A percentile compares a stretch with the other conserved stretches of the same genome.
Evolutionary conservation across 208 protist genomes (phyloP).

Genomic region (Leishmania martiniquensis): DNA sequence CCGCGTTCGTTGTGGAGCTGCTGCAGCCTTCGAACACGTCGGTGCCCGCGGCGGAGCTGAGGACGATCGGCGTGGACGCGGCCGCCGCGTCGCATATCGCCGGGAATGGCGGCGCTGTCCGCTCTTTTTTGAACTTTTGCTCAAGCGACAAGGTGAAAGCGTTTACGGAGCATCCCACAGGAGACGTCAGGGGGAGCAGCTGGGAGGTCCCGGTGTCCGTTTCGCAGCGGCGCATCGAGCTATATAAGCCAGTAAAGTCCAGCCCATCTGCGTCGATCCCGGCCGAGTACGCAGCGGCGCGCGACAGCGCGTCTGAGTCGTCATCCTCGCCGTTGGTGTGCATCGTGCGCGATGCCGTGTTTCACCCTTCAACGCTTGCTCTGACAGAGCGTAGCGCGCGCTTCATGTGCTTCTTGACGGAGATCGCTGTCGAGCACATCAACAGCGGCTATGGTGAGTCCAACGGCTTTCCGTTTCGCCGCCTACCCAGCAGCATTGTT

Average conservation of each 20-base stretch:
- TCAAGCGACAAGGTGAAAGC: constrained; percentile 81
- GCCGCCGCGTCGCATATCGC: not conserved
- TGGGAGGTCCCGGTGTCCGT: constrained; percentile 90
- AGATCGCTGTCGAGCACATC: constrained; percentile 94
- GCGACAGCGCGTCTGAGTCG: not conserved
- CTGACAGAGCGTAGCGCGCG: constrained; percentile 73
- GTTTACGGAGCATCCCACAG: constrained; percentile 74
- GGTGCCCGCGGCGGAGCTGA: constrained; percentile 16
- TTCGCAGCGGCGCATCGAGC: constrained; percentile 71
- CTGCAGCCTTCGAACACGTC: constrained; percentile 45
- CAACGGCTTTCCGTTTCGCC: constrained; percentile 75
- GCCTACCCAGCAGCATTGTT: constrained; percentile 51
- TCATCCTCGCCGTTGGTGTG: constrained; percentile 16
- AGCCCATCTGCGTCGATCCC: constrained; percentile 11
- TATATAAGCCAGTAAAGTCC: constrained; percentile 31
- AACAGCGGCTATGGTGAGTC: constrained; percentile 84
- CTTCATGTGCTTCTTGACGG: constrained; percentile 91
- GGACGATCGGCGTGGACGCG: constrained; percentile 5
- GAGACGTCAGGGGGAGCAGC: constrained; percentile 68
- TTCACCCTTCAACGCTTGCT: constrained; percentile 76
- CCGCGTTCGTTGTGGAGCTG: constrained; percentile 86
- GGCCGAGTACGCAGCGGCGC: constrained; percentile 14
- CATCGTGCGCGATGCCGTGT: constrained; percentile 88
- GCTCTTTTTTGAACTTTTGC: constrained; percentile 82
- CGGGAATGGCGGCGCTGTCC: constrained; percentile 1